Evolutionary conservation across 2,329 filamentous ascomycete genomes (phyloP), one percentile per base, ranked within the genome.

Genomic region (Diaporthe vaccinii): DNA sequence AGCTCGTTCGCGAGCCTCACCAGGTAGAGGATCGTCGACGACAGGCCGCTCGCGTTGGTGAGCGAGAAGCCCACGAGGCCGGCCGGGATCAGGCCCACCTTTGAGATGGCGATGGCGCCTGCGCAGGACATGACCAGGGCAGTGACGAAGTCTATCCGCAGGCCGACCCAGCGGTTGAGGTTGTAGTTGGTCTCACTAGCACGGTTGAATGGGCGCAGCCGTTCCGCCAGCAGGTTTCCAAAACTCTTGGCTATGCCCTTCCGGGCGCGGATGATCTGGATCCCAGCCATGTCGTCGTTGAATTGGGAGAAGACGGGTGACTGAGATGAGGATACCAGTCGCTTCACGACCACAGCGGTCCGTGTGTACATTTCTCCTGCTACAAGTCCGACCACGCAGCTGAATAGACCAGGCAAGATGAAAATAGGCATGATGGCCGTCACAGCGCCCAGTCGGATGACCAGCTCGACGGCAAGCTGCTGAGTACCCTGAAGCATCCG

Each of bases 281-380:
- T 77, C 3, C 81, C 81, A 87, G 76, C 51, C 59, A 81, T 77
- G 25, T 77, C 76, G 58, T 81, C 79, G 22, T 87, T 85, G 75
- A 91, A 91, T 74, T 90, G 89, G 1, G 89, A 88, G 78, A 90
- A 91, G 2, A 91, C 84, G 17, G 89, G 89, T 0, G 88, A 90
- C 67, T 85, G 85, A 6, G 84, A 83, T 1, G 84, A 82, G 0
- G 84, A 84, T 6, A 83, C 79, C 0, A 87, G 80, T 6, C 85
- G 81, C 78, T 86, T 87, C 72, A 87, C 80, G 3, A 83, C 82
- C 4, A 86, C 82, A 14, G 85, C 84, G 1, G 85, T 84, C n/a
- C 85, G 82, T 1, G 84, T 86, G 78, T 87, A 87, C 79, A 86
- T 81, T 77, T 87, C 86, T 53, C 85, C 86, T 22, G 84, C 82